These are phyloP conservation scores for Phalaenopsis hybrid DNA, from an alignment of 116 monocot species.

Conservation along the genomic window DNA sequence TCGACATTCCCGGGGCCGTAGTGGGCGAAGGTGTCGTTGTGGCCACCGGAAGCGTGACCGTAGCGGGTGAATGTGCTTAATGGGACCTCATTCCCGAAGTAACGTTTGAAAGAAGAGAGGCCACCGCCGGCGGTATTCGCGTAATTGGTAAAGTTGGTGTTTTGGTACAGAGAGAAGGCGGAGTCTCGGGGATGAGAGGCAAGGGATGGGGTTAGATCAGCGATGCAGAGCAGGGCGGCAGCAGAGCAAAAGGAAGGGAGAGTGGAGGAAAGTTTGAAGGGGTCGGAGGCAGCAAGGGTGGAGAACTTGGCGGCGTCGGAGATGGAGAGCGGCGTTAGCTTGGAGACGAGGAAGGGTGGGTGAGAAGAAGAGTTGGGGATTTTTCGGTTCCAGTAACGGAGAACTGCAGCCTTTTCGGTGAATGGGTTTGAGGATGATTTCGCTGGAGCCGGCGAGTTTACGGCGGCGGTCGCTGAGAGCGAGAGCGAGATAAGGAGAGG, in stretches of 20 bases:
- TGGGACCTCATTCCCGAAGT: constrained; percentile 6
- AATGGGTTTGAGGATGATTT: constrained; percentile 14
- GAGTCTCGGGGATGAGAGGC: not conserved
- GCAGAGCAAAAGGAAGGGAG: constrained; percentile 13
- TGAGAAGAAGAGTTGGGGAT: constrained; percentile 5
- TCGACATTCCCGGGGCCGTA: not conserved
- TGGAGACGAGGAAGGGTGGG: constrained; percentile 21
- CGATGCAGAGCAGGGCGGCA: constrained; percentile 16
- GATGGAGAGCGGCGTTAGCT: constrained; percentile 23
- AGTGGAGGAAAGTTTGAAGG: not conserved
- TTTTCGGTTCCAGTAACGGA: constrained; percentile 17
- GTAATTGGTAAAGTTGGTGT: constrained; percentile 18
- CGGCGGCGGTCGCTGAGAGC: not conserved
- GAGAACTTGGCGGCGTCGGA: constrained; percentile 17
- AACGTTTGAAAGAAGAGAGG: constrained; percentile 1
- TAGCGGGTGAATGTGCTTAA: constrained; percentile 8
- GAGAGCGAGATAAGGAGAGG: not conserved
- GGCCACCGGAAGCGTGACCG: not conserved
- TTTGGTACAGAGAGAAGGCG: not conserved
- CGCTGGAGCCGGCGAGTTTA: not conserved
- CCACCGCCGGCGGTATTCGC: constrained; percentile 5
- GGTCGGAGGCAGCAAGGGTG: not conserved
- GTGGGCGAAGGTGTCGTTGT: constrained; percentile 3
- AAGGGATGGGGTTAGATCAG: constrained; percentile 2
- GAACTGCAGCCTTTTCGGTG: constrained; percentile 13